Base-by-base conservation (phyloP, 768 basidiomycete species). In the Neoboletus subvelutipes region DNA sequence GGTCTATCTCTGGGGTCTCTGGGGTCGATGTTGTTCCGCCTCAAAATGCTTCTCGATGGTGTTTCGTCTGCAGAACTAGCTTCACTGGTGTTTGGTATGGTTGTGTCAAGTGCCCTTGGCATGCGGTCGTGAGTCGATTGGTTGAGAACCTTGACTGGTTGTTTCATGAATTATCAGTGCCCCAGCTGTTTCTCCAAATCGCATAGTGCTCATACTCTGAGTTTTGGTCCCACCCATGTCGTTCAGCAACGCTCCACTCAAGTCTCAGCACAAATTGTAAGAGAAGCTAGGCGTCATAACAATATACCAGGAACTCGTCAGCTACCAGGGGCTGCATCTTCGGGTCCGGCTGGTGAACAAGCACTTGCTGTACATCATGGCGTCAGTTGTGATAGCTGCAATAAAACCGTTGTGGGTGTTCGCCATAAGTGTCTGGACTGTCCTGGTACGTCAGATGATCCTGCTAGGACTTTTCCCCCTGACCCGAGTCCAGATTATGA, bases 401-500 rank as follows among this genome's bases (percentile, higher is more conserved):
- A 78, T 6, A 61, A 71, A 22, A 78, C 71, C 4, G 77, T 93
- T 39, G 73, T 80, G 54, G 92, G 91, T 12, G 67, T 84, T 53
- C 78, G 92, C 43, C 85, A 90, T 70, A 94, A 93, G 71, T 94
- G 92, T 64, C 71, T 90, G 22, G 87, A 90, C 61, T 93, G 91
- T 68, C 76, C 79, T 47, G 78, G 88, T 89, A 67, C 51, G 79
- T 71, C 45, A 5, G 42, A 31, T 40, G 22, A 20, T 59, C 8
- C 37, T 13, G 5, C 17, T 24, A 1, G 17, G 2, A 28, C 18
- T 20, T 56, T 24, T 45, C 46, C 17, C 31, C 18, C 60, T 56
- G n/a, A 56, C 51, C 31, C 5, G 46, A 45, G 26, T 55, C 0
- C 49, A 87, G 88, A 91, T 67, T 91, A 85, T 64, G 89, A 91